Conservation (phyloP, 2,329 filamentous ascomycete species). For the Trichoderma sp. region DNA sequence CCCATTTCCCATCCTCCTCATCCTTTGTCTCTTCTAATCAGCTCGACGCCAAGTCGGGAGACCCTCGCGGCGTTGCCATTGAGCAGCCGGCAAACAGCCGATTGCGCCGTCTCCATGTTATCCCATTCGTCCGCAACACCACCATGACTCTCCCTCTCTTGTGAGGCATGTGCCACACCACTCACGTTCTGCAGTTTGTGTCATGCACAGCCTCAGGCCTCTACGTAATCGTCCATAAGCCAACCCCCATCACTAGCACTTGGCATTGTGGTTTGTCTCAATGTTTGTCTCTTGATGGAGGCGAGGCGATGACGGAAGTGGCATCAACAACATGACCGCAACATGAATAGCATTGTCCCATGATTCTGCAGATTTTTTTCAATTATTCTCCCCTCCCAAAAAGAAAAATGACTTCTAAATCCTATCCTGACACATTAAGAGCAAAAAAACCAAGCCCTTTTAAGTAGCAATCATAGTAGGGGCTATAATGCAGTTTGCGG, state of each 20-base stretch:
- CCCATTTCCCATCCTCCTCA: neutral
- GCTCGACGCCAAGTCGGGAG: neutral
- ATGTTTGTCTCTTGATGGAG: neutral
- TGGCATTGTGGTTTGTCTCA: neutral
- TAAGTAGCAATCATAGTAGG: neutral
- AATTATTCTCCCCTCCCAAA: no score
- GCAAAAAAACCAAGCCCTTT: neutral
- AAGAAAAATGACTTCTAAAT: neutral
- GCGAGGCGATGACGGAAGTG: neutral
- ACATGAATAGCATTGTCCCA: neutral
- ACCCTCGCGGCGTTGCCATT: neutral
- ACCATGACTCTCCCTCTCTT: neutral
- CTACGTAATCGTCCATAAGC: slow-evolving; percentile 10
- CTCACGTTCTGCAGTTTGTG: neutral
- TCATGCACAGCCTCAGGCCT: slow-evolving; percentile 29
- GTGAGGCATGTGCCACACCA: neutral
- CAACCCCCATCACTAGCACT: neutral
- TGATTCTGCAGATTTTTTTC: neutral
- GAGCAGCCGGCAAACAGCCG: neutral
- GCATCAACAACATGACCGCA: neutral
- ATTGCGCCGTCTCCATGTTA: neutral
- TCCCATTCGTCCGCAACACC: neutral
- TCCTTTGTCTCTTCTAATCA: neutral
- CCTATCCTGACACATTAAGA: neutral
- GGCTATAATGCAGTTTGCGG: neutral